Conservation (phyloP, 2,329 filamentous ascomycete genomes). For the Monosporascus sp. region DNA sequence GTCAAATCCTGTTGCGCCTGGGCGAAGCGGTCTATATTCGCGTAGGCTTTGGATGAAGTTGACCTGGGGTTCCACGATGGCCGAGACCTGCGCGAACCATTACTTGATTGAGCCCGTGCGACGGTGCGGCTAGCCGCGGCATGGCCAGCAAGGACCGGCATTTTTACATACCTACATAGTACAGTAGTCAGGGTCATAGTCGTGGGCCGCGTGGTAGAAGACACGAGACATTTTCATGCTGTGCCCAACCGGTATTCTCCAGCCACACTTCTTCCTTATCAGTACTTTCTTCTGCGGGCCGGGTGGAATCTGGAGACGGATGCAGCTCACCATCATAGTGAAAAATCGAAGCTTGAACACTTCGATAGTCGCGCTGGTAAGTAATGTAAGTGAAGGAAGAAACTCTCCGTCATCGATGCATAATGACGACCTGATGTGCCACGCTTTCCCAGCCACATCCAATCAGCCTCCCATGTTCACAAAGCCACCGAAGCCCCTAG, state of each 20-base stretch:
- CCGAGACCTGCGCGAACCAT: neutral
- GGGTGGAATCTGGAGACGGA: neutral
- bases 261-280: neutral
- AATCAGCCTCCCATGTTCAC: neutral
- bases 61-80: neutral
- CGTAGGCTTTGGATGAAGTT: neutral
- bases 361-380: neutral
- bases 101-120: neutral
- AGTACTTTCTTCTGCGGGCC: neutral
- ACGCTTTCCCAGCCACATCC: neutral
- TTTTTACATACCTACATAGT: no score
- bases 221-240: neutral
- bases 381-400: neutral
- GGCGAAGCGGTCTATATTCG: no score
- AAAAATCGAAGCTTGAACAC: neutral
- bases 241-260: neutral
- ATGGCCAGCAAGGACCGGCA: no score
- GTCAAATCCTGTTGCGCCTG: neutral
- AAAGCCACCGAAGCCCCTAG: neutral
- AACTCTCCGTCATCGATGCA: no score
- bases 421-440: neutral
- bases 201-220: no score
- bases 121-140: neutral
- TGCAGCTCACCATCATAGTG: neutral
- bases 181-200: no score